These are phyloP conservation scores for Backusella luteola DNA, from an alignment of 192 early-diverging fungal species.

Conservation along the genomic window DNA sequence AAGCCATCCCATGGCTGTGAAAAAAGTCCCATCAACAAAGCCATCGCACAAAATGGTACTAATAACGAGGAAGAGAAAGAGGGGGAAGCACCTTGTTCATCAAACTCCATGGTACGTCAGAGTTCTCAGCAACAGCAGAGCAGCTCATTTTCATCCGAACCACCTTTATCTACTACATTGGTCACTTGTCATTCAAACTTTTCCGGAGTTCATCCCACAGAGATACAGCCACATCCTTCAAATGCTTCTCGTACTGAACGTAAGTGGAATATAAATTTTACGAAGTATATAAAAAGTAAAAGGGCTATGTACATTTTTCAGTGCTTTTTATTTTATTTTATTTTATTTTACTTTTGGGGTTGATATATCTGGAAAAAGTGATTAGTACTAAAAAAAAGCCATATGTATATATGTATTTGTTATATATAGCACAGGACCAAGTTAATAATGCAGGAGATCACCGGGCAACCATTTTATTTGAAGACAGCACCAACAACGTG, in stretches of 20 bases:
- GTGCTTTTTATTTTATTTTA: no score
- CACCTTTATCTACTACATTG: not conserved
- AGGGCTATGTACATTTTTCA: not conserved
- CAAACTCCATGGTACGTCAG: not conserved
- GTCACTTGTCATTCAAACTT: conserved; percentile 2
- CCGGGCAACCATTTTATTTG: conserved; percentile 7
- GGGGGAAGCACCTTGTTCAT: not conserved
- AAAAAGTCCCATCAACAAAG: not conserved
- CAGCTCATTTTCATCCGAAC: not conserved
- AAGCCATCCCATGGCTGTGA: not conserved
- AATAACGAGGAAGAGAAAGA: not conserved
- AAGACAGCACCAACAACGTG: not conserved
- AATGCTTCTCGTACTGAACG: not conserved
- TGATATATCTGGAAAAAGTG: not conserved
- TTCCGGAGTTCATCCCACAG: not conserved
- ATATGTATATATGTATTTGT: conserved; percentile 5
- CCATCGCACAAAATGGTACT: not conserved
- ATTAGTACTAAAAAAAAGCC: not conserved
- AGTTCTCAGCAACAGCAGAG: not conserved
- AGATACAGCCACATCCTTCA: not conserved
- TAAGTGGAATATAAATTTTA: not conserved
- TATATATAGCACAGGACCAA: not conserved
- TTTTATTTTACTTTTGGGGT: not conserved
- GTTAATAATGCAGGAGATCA: conserved; percentile 19
- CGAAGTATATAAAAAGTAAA: not conserved